These are phyloP conservation scores for Inga oerstediana DNA, from an alignment of 306 rosid species.

Conservation along the genomic window DNA sequence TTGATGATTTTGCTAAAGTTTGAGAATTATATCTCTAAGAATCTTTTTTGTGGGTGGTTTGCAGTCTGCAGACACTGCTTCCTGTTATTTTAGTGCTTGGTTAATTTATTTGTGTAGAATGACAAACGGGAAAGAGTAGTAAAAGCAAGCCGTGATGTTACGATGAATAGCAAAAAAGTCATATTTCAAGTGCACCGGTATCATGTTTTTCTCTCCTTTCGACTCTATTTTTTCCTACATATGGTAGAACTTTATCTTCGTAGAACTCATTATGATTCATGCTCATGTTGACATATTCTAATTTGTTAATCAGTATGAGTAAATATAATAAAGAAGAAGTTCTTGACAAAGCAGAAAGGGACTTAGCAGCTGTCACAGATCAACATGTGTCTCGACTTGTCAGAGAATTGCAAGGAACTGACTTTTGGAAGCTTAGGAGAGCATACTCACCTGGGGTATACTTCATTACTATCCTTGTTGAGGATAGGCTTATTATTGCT, in stretches of 20 bases:
- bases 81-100: conserved; percentile 28
- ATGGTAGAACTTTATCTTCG: conserved; percentile 6
- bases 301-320: conserved; percentile 61
- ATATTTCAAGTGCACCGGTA: conserved; percentile 98
- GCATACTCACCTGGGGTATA: conserved; percentile 97
- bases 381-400: conserved; percentile 64
- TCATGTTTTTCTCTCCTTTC: conserved; percentile 7
- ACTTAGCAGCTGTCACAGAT: conserved; percentile 69
- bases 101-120: conserved; percentile 53
- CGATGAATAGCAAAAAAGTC: conserved; percentile 95
- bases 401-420: conserved; percentile 84
- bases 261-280: conserved; percentile 17
- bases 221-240: neutral
- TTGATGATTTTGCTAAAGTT: conserved; percentile 8
- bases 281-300: conserved; percentile 14
- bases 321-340: conserved; percentile 82
- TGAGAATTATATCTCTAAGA: neutral
- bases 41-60: neutral
- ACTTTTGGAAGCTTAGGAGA: conserved; percentile 97
- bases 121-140: conserved; percentile 93
- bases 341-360: conserved; percentile 89
- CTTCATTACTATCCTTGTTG: conserved; percentile 32
- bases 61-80: neutral
- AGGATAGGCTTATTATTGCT: conserved; percentile 10
- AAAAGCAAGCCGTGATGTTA: conserved; percentile 92